phyloP scores from a whole-genome alignment of 1,284 basidiomycete species.

The Omphalotus olearius region DNA sequence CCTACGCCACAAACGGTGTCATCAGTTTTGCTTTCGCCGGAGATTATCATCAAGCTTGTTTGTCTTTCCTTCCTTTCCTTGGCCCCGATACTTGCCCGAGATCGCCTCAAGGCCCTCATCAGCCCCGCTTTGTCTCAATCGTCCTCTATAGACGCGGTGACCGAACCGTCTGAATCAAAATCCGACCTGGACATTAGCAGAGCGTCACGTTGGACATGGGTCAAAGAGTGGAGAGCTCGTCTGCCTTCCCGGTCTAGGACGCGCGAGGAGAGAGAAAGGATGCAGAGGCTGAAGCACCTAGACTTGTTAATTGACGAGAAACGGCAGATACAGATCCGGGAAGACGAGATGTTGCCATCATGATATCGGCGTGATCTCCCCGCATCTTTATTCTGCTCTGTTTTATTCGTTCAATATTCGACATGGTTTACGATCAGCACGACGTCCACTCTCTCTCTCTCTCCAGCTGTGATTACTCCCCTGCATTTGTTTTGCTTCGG shows the following conservation, averaged over 20 bases:
- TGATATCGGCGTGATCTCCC: constrained; percentile 20
- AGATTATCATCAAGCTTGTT: constrained; percentile 68
- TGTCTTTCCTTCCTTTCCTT: constrained; percentile 72
- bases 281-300: constrained; percentile 35
- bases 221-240: constrained; percentile 55
- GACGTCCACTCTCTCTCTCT: not conserved
- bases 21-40: constrained; percentile 65
- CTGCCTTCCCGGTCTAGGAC: constrained; percentile 38
- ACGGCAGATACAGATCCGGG: constrained; percentile 22
- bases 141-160: not conserved
- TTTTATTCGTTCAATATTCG: not conserved
- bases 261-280: constrained; percentile 31
- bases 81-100: constrained; percentile 63
- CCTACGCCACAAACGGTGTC: constrained; percentile 67
- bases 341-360: constrained; percentile 30
- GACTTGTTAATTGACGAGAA: constrained; percentile 46
- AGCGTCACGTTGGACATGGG: constrained; percentile 50
- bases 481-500: not conserved
- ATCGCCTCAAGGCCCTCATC: constrained; percentile 12
- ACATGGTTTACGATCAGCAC: not conserved
- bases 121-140: constrained; percentile 1
- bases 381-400: not conserved
- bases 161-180: not conserved
- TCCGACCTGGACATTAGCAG: constrained; percentile 4
- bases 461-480: not conserved